phyloP scores from a whole-genome alignment of 352 stramenopile species.

The Phytophthora capsici region DNA sequence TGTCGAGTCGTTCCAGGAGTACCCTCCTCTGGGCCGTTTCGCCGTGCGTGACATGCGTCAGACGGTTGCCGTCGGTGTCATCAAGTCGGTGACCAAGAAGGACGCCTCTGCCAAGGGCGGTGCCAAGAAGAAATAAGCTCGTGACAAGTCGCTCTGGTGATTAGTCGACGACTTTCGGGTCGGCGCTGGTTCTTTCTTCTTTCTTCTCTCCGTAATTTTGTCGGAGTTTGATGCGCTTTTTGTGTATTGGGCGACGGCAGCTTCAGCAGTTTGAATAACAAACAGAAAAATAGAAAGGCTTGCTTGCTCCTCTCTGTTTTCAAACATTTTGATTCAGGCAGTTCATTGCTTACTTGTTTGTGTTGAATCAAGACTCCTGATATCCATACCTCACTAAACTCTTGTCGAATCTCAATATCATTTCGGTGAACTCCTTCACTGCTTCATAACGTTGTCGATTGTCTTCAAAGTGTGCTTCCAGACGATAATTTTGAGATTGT shows the following conservation, averaged over 20 bases:
- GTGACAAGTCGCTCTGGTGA: conserved; percentile 29
- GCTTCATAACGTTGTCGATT: conserved; percentile 30
- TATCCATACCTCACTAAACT: too few species aligned
- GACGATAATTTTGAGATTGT: conserved; percentile 32
- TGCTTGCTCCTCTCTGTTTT: conserved; percentile 35
- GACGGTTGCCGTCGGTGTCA: conserved; percentile 97
- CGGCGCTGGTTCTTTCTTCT: conserved; percentile 22
- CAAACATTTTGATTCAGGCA: neutral
- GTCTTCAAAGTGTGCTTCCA: conserved; percentile 37
- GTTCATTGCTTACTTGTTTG: neutral
- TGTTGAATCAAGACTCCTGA: too few species aligned
- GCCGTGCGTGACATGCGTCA: conserved; percentile 97
- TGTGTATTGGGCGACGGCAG: conserved; percentile 24
- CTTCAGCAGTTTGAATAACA: conserved; percentile 50
- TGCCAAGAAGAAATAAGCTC: conserved; percentile 55
- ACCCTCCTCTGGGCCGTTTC: conserved; percentile 96
- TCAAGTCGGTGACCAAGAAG: conserved; percentile 95
- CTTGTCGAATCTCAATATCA: neutral
- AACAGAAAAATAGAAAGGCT: conserved; percentile 51
- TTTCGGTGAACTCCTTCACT: conserved; percentile 10
- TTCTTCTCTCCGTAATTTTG: conserved; percentile 38
- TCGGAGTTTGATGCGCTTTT: conserved; percentile 30
- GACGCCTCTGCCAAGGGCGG: conserved; percentile 44
- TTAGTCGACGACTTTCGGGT: conserved; percentile 28
- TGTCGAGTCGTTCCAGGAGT: conserved; percentile 97